These are phyloP conservation scores for Rhodotorula babjevae DNA, from an alignment of 768 basidiomycete species.

Conservation along the genomic window DNA sequence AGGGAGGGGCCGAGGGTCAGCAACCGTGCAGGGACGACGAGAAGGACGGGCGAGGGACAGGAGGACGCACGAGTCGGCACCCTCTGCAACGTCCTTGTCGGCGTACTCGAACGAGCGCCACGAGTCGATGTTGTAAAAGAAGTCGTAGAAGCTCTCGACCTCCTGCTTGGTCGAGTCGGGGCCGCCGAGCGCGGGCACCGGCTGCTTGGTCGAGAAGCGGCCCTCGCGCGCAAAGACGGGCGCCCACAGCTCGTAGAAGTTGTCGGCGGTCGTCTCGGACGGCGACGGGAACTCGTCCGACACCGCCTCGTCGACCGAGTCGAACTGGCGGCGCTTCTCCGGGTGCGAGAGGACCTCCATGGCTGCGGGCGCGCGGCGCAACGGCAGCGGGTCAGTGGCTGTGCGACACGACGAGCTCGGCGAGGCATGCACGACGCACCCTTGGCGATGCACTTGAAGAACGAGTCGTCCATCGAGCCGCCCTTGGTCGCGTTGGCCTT, in stretches of 20 bases:
- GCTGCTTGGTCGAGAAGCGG: slow-evolving; percentile 80
- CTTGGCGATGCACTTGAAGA: slow-evolving; percentile 99
- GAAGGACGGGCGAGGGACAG: background rate
- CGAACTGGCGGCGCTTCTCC: slow-evolving; percentile 88
- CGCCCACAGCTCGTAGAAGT: slow-evolving; percentile 67
- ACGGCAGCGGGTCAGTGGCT: too few relatives aligned
- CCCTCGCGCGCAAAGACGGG: slow-evolving; percentile 87
- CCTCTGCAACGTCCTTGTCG: slow-evolving; percentile 98
- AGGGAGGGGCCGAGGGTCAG: background rate
- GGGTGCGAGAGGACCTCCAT: slow-evolving; percentile 81
- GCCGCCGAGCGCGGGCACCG: slow-evolving; percentile 73
- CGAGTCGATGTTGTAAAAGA: slow-evolving; percentile 99
- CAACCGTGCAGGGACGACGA: too few relatives aligned
- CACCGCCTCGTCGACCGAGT: slow-evolving; percentile 84
- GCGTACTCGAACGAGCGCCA: slow-evolving; percentile 97
- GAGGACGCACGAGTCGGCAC: slow-evolving; percentile 73
- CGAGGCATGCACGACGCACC: slow-evolving; percentile 39
- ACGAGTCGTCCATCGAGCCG: slow-evolving; percentile 85
- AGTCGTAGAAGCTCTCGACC: slow-evolving; percentile 93
- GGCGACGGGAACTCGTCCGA: slow-evolving; percentile 61
- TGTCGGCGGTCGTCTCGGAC: slow-evolving; percentile 50
- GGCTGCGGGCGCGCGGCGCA: slow-evolving; percentile 51
- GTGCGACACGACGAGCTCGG: too few relatives aligned
- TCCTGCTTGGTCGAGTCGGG: slow-evolving; percentile 67
- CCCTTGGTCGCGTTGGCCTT: slow-evolving; percentile 65